Evolutionary conservation across 768 basidiomycete genomes (phyloP).

Genomic region (Russula emetica): DNA sequence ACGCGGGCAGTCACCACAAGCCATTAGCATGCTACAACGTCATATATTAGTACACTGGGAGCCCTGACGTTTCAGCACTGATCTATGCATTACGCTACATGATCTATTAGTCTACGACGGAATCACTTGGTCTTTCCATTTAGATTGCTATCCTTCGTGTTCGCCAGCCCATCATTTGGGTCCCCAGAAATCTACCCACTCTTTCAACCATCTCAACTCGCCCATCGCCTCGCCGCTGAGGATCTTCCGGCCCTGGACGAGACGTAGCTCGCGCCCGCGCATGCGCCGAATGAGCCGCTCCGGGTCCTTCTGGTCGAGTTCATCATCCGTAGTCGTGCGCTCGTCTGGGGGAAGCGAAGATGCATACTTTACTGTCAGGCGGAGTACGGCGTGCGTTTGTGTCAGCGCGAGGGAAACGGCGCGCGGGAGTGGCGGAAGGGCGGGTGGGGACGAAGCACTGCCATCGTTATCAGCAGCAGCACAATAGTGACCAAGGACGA

Average conservation of each 20-base stretch:
- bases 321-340: conserved; percentile 65
- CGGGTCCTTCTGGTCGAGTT: conserved; percentile 61
- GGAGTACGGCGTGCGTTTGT: conserved; percentile 70
- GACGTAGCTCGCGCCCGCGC: conserved; percentile 78
- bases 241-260: conserved; percentile 73
- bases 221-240: conserved; percentile 36
- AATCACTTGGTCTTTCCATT: not conserved
- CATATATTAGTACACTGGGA: not conserved
- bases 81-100: conserved; percentile 1
- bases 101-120: not conserved
- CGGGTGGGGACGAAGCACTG: conserved; percentile 18
- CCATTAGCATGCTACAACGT: not conserved
- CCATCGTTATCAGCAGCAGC: not conserved
- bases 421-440: conserved; percentile 45
- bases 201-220: conserved; percentile 1
- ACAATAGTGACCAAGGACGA: conserved; percentile 74
- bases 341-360: conserved; percentile 56
- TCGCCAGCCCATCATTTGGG: not conserved
- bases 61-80: not conserved
- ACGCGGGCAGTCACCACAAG: not conserved
- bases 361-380: conserved; percentile 55
- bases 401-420: conserved; percentile 67
- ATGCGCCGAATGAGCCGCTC: conserved; percentile 67
- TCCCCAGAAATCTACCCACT: conserved; percentile 21
- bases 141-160: not conserved